Conservation (phyloP, 139 green algal genomes). For the Gonium pectorale region DNA sequence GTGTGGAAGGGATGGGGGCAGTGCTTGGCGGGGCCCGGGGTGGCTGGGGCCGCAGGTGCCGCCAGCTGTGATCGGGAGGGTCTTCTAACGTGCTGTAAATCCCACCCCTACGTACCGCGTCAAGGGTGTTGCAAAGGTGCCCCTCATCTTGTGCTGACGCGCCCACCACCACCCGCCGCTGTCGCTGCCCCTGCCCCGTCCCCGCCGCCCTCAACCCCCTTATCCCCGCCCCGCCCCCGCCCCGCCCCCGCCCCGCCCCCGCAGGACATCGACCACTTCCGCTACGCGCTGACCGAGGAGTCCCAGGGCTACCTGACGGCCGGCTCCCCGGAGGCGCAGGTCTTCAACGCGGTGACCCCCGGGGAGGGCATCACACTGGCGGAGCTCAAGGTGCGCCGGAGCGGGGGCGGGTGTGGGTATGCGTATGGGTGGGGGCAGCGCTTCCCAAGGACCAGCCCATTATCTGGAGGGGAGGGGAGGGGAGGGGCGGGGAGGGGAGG, state of each 20-base stretch:
- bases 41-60: too few relatives aligned
- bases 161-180: neutral
- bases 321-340: slow-evolving; percentile 88
- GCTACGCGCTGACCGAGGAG: slow-evolving; percentile 85
- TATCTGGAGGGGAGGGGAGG: neutral
- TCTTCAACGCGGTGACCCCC: slow-evolving; percentile 80
- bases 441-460: neutral
- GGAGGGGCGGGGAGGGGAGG: neutral
- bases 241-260: neutral
- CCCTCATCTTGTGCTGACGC: too few relatives aligned
- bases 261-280: slow-evolving; percentile 83
- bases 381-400: slow-evolving; percentile 82
- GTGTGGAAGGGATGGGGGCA: too few relatives aligned
- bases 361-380: slow-evolving; percentile 80
- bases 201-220: neutral
- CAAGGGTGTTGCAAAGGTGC: too few relatives aligned
- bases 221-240: neutral
- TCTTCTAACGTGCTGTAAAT: too few relatives aligned
- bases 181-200: neutral
- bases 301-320: slow-evolving; percentile 71
- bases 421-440: too few relatives aligned
- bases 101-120: too few relatives aligned
- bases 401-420: too few relatives aligned
- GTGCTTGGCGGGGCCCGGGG: too few relatives aligned
- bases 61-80: too few relatives aligned